A percentile compares a stretch with the other conserved stretches of the same genome.
Conservation (phyloP, 495 filamentous ascomycete genomes). For the Penicillium fimorum region DNA sequence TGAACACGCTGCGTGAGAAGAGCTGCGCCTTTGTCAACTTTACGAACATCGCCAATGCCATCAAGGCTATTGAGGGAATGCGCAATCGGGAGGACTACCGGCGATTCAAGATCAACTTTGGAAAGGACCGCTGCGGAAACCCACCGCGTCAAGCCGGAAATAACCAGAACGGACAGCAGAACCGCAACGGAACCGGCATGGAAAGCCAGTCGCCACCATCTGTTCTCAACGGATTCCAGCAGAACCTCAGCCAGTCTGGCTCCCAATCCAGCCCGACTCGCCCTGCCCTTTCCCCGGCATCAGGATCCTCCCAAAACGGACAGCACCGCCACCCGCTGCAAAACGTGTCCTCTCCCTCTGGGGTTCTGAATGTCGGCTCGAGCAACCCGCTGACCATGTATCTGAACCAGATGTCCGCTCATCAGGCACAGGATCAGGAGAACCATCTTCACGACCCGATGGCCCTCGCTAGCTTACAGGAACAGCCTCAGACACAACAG, state of each 20-base stretch:
- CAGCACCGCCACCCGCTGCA: conserved; percentile 52
- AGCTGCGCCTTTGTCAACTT: conserved; percentile 99
- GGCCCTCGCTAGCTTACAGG: conserved; percentile 54
- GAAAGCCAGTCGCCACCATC: conserved; percentile 63
- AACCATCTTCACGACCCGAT: conserved; percentile 50
- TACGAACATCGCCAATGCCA: conserved; percentile 98
- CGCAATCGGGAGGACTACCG: conserved; percentile 92
- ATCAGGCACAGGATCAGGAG: conserved; percentile 66
- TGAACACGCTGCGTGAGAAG: conserved; percentile 96
- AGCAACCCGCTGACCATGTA: conserved; percentile 96
- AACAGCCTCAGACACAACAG: conserved; percentile 62
- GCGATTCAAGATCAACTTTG: conserved; percentile 99
- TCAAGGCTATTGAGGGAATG: conserved; percentile 97
- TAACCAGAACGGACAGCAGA: conserved; percentile 48
- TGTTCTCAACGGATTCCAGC: conserved; percentile 49
- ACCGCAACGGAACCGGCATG: conserved; percentile 49
- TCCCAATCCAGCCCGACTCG: conserved; percentile 70
- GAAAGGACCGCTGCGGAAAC: conserved; percentile 97
- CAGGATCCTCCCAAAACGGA: conserved; percentile 55
- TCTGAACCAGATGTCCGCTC: conserved; percentile 78
- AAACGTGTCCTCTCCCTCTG: conserved; percentile 58
- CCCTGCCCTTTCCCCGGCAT: conserved; percentile 54
- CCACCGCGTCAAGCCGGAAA: conserved; percentile 79
- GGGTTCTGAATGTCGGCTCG: conserved; percentile 70
- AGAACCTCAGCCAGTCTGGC: conserved; percentile 55